Conservation (phyloP, 139 green algal species). For the Mesotaenium endlicherianum region DNA sequence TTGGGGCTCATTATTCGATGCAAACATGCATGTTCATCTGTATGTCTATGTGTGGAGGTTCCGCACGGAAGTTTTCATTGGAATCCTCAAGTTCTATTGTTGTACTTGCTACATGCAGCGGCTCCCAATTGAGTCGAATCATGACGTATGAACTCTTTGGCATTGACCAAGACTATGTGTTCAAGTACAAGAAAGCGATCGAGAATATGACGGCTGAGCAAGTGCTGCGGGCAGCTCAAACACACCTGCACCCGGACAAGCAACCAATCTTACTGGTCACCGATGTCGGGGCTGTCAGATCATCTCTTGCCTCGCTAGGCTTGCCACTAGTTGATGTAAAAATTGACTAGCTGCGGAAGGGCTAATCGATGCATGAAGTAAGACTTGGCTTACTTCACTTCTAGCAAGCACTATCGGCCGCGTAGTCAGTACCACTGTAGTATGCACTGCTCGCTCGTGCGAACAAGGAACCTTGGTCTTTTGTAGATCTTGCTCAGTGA, state of each 20-base stretch:
- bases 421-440: too few species aligned
- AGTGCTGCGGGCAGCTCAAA: constrained; percentile 13
- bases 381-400: too few species aligned
- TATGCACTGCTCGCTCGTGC: too few species aligned
- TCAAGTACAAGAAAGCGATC: constrained; percentile 33
- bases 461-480: too few species aligned
- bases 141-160: constrained; percentile 54
- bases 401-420: too few species aligned
- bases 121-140: constrained; percentile 35
- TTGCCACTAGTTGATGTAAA: constrained; percentile 3
- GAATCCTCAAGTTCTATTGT: background rate
- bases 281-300: constrained; percentile 10
- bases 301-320: background rate
- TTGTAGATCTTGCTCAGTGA: too few species aligned
- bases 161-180: constrained; percentile 39
- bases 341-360: too few species aligned
- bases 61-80: too few species aligned
- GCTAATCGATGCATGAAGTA: too few species aligned
- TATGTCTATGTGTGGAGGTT: too few species aligned
- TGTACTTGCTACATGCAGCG: constrained; percentile 12
- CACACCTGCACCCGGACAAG: constrained; percentile 17
- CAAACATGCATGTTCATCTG: too few species aligned
- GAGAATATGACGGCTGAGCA: background rate
- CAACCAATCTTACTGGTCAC: constrained; percentile 28
- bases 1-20: too few species aligned